phyloP scores from a whole-genome alignment of 2,329 filamentous ascomycete genomes.

The Fusarium sp. region DNA sequence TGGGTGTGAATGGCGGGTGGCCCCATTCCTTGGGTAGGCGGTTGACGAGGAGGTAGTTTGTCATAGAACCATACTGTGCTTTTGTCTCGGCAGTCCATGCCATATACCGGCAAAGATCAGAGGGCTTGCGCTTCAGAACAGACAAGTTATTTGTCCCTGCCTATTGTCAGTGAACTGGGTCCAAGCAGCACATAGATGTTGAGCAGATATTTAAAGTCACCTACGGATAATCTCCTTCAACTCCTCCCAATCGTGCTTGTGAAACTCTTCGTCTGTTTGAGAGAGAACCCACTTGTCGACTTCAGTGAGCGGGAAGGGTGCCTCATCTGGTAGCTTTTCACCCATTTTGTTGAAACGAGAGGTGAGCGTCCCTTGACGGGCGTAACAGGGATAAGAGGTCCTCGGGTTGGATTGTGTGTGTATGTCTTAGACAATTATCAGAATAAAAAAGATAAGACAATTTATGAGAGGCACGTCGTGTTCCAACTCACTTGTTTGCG shows the following conservation, averaged over 20 bases:
- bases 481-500: conserved; percentile 16
- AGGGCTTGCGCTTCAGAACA: conserved; percentile 81
- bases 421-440: background rate
- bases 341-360: conserved; percentile 52
- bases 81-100: conserved; percentile 78
- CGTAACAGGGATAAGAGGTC: background rate
- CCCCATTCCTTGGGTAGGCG: conserved; percentile 76
- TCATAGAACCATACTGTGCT: conserved; percentile 80
- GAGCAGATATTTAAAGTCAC: conserved; percentile 37
- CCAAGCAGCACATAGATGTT: background rate
- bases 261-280: conserved; percentile 76
- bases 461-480: background rate
- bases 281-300: conserved; percentile 68
- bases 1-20: conserved; percentile 64
- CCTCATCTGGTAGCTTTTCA: conserved; percentile 53
- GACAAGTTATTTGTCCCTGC: conserved; percentile 71
- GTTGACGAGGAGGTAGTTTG: conserved; percentile 79
- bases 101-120: conserved; percentile 82
- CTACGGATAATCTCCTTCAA: conserved; percentile 74
- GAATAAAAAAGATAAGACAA: background rate
- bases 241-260: conserved; percentile 77
- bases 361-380: background rate
- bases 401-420: background rate
- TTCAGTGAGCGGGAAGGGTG: conserved; percentile 69
- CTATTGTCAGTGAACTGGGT: conserved; percentile 25